These are phyloP conservation scores for Calvatia gigantea DNA, from an alignment of 768 basidiomycete species.

Conservation along the genomic window DNA sequence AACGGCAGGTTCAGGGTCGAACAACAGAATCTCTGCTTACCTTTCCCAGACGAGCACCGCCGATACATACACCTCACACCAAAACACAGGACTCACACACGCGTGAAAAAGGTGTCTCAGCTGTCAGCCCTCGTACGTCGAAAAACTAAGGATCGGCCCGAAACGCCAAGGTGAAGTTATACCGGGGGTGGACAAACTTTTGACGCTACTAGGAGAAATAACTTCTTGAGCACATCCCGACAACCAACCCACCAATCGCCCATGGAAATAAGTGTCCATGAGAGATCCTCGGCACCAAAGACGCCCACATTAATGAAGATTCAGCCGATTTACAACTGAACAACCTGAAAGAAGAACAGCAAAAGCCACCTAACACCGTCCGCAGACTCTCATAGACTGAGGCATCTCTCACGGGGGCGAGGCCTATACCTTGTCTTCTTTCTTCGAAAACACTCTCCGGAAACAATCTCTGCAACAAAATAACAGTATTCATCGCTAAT, in stretches of 20 bases:
- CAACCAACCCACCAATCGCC: background rate
- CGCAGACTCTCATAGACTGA: too few species aligned
- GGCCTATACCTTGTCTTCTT: background rate
- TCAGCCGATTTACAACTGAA: too few species aligned
- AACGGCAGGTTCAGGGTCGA: too few species aligned
- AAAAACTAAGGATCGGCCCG: background rate
- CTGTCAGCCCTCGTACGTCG: slow-evolving; percentile 5
- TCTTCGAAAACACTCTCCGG: background rate
- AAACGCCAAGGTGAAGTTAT: slow-evolving; percentile 1
- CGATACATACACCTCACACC: background rate
- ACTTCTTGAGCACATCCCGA: background rate
- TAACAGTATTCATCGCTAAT: background rate
- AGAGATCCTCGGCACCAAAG: too few species aligned
- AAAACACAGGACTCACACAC: slow-evolving; percentile 4
- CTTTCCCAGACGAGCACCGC: background rate
- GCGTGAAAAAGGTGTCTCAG: slow-evolving; percentile 4
- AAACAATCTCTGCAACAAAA: background rate
- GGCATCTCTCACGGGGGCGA: background rate
- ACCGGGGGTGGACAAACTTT: slow-evolving; percentile 5
- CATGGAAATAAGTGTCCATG: background rate
- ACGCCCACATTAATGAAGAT: background rate
- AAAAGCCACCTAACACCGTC: too few species aligned
- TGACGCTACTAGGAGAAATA: background rate
- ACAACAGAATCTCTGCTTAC: too few species aligned
- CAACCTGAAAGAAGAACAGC: too few species aligned